These are phyloP conservation scores for Annulohypoxylon truncatum DNA, from an alignment of 2,329 filamentous ascomycete species.

Conservation along the genomic window DNA sequence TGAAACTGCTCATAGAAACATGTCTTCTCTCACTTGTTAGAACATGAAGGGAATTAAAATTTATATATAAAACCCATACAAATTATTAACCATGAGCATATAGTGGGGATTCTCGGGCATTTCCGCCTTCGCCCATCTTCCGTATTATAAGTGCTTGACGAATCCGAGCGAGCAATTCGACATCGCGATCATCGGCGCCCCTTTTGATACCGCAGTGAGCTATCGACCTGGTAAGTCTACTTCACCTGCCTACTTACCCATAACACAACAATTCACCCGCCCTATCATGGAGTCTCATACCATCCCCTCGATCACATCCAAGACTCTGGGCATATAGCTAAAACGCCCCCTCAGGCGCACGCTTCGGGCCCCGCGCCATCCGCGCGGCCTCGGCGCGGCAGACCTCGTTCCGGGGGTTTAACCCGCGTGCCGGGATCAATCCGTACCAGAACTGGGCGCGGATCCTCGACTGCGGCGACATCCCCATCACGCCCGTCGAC, in stretches of 20 bases:
- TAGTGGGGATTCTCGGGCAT: slow-evolving; percentile 78
- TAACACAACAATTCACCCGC: no score
- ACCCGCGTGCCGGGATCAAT: slow-evolving; percentile 83
- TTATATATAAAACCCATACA: neutral
- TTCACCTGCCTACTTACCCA: neutral
- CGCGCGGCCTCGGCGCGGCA: slow-evolving; percentile 85
- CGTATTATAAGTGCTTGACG: slow-evolving; percentile 76
- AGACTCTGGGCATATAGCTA: neutral
- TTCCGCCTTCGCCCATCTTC: slow-evolving; percentile 78
- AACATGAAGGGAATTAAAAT: slow-evolving; percentile 3
- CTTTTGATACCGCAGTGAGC: slow-evolving; percentile 79
- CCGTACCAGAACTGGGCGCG: slow-evolving; percentile 80
- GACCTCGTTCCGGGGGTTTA: slow-evolving; percentile 83
- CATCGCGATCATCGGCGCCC: slow-evolving; percentile 77
- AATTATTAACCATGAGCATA: slow-evolving; percentile 16
- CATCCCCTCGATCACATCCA: neutral
- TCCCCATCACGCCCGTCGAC: slow-evolving; percentile 87
- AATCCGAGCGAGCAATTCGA: slow-evolving; percentile 72
- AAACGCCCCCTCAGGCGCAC: slow-evolving; percentile 62
- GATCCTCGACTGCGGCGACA: slow-evolving; percentile 90
- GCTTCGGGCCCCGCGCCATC: slow-evolving; percentile 90
- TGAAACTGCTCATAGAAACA: neutral
- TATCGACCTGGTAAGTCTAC: slow-evolving; percentile 70
- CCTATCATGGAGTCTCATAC: neutral
- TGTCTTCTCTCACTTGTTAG: neutral